Percentiles rank a stretch among this genome's conserved stretches.
phyloP scores from a whole-genome alignment of 495 filamentous ascomycete species.

The Copromyces sp. region DNA sequence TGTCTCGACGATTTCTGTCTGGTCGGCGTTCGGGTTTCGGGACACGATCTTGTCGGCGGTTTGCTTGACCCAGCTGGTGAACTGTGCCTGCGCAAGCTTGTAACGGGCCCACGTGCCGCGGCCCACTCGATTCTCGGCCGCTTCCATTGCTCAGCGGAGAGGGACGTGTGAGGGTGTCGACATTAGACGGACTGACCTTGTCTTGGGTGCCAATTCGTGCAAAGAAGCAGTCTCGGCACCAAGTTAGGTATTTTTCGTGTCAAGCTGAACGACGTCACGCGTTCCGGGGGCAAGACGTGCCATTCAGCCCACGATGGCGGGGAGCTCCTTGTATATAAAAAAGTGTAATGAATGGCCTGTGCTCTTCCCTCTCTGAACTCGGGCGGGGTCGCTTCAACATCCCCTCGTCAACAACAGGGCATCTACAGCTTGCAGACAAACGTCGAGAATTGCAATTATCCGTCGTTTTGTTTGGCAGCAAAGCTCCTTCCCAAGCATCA shows the following conservation, averaged over 20 bases:
- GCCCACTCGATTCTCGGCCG: conserved; percentile 1
- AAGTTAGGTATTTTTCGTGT: background rate
- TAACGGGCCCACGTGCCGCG: conserved; percentile 13
- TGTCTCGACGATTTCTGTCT: background rate
- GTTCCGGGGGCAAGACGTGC: background rate
- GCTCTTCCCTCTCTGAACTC: background rate
- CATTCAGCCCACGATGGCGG: background rate
- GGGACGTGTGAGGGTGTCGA: background rate
- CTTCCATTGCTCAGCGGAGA: background rate
- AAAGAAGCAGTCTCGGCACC: background rate
- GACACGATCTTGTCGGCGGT: conserved; percentile 9
- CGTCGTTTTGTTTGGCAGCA: no score
- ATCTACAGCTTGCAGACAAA: background rate
- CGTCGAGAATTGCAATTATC: background rate
- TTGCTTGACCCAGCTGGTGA: conserved; percentile 21
- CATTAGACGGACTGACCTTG: no score
- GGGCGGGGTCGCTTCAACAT: background rate
- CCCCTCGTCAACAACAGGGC: background rate
- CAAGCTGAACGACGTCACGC: background rate
- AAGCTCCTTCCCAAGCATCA: background rate
- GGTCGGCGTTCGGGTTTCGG: background rate
- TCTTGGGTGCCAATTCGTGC: background rate
- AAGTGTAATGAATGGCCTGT: background rate
- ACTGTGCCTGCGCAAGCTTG: conserved; percentile 22
- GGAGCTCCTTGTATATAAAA: background rate